phyloP scores from a whole-genome alignment of 106 monocot genomes.

The Dendrobium chrysotoxum region DNA sequence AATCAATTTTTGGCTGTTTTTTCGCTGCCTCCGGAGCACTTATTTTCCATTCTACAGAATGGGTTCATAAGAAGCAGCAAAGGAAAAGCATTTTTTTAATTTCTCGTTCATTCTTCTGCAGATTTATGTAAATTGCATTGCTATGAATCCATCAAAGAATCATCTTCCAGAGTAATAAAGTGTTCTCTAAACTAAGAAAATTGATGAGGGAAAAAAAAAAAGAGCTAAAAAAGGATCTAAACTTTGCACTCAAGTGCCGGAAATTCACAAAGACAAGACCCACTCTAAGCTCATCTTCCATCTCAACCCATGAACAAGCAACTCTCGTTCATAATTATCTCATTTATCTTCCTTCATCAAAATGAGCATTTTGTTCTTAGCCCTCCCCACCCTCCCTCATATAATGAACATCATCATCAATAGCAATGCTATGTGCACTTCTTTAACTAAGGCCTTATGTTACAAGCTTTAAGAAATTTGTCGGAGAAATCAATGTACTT shows the following conservation, averaged over 20 bases:
- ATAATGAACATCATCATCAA: background rate
- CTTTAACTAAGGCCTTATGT: constrained; percentile 39
- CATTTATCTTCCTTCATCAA: background rate
- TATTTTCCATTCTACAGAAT: no score
- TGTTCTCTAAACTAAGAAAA: background rate
- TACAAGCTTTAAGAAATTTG: constrained; percentile 48
- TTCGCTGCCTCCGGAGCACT: no score
- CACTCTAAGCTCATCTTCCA: background rate
- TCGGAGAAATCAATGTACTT: constrained; percentile 63
- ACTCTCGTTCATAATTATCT: background rate
- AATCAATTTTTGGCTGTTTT: no score
- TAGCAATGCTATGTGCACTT: background rate
- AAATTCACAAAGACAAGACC: background rate
- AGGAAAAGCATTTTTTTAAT: no score
- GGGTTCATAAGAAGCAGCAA: no score
- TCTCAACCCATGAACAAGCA: background rate
- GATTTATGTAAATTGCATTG: no score
- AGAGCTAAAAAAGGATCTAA: background rate
- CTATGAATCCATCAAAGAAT: no score
- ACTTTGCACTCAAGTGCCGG: background rate
- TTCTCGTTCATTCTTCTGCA: no score
- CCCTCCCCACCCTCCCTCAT: no score
- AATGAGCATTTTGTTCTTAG: background rate
- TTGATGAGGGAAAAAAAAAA: background rate
- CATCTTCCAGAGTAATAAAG: background rate